These are phyloP conservation scores for Trametes villosa DNA, from an alignment of 768 basidiomycete species.

Conservation along the genomic window DNA sequence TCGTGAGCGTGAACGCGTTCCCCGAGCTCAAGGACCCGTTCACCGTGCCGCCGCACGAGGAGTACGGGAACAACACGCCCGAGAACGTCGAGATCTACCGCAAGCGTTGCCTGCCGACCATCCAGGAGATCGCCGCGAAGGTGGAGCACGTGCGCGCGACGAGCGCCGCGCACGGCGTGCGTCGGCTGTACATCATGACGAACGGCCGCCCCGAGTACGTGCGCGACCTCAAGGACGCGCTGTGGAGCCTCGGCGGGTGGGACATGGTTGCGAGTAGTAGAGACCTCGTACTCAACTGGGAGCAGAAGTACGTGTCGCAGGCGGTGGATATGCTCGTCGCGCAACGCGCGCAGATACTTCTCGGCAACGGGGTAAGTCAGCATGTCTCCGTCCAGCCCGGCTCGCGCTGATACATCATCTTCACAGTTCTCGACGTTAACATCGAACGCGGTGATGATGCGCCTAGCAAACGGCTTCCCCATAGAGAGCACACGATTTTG, in stretches of 20 bases:
- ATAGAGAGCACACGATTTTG: conserved; percentile 45
- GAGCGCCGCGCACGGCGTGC: conserved; percentile 35
- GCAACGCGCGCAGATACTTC: conserved; percentile 61
- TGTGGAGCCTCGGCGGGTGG: conserved; percentile 47
- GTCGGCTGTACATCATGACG: conserved; percentile 64
- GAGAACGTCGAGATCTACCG: conserved; percentile 39
- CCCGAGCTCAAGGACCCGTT: conserved; percentile 53
- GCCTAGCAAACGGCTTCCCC: conserved; percentile 37
- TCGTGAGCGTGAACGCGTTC: conserved; percentile 58
- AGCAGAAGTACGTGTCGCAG: conserved; percentile 59
- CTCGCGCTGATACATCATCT: not conserved
- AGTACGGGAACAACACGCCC: conserved; percentile 24
- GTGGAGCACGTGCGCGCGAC: conserved; percentile 37
- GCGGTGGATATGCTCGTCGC: conserved; percentile 71
- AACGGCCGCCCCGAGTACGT: conserved; percentile 62
- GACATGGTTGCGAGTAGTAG: conserved; percentile 55
- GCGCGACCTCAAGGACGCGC: conserved; percentile 44
- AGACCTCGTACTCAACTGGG: conserved; percentile 57
- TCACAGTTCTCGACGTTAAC: conserved; percentile 51
- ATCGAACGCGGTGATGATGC: conserved; percentile 51
- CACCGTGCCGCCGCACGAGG: conserved; percentile 30
- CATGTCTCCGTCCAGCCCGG: not conserved
- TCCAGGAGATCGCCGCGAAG: conserved; percentile 51
- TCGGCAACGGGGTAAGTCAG: conserved; percentile 68
- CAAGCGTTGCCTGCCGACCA: conserved; percentile 56